These are phyloP conservation scores for Lentinus brumalis DNA, from an alignment of 768 basidiomycete species.

Conservation along the genomic window DNA sequence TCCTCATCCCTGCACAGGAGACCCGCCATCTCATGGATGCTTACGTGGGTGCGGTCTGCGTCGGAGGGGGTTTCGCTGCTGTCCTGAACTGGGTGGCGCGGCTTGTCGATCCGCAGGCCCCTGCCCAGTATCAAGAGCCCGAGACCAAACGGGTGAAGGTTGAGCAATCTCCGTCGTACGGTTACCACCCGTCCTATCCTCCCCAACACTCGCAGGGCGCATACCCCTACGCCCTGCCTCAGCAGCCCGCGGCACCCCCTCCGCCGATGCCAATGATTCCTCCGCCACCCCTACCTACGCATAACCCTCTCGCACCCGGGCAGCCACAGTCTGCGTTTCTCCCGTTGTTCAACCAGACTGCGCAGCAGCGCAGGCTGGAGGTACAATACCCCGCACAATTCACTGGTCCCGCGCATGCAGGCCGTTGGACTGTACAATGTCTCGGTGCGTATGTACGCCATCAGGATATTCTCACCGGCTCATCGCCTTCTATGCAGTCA, in stretches of 20 bases:
- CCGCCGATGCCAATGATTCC: conserved; percentile 33
- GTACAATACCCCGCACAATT: conserved; percentile 64
- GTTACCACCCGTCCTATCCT: background rate
- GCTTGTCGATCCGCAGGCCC: conserved; percentile 41
- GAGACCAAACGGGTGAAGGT: conserved; percentile 30
- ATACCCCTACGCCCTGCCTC: background rate
- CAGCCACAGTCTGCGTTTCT: conserved; percentile 65
- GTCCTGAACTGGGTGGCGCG: conserved; percentile 62
- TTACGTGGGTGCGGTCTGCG: conserved; percentile 68
- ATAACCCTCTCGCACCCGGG: conserved; percentile 67
- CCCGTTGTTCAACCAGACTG: conserved; percentile 75
- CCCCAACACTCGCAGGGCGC: too few species aligned
- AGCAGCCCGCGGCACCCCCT: conserved; percentile 30
- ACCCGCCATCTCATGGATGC: conserved; percentile 56
- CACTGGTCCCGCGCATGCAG: conserved; percentile 67
- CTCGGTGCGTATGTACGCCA: conserved; percentile 52
- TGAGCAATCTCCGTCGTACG: background rate
- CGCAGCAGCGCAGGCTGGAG: conserved; percentile 61
- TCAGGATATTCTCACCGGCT: background rate
- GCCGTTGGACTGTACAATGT: conserved; percentile 67
- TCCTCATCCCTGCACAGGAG: conserved; percentile 43
- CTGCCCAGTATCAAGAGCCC: too few species aligned
- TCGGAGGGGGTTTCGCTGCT: conserved; percentile 50
- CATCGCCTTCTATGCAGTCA: conserved; percentile 44
- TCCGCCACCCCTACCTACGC: conserved; percentile 29